Conservation (phyloP, 73 alveolate species). For the Paramecium biaurelia region DNA sequence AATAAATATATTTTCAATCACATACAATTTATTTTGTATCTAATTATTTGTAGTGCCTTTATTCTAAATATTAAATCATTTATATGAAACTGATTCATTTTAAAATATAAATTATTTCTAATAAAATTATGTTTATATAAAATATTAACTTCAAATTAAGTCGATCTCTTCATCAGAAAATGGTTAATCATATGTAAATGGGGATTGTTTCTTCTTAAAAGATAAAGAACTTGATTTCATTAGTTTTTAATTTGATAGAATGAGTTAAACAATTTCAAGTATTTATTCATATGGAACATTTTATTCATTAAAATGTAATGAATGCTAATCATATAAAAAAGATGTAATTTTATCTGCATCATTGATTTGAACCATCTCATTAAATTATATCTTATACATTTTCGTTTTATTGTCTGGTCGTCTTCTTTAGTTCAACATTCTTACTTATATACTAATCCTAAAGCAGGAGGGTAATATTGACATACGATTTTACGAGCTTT, state of each 20-base stretch:
- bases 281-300: neutral
- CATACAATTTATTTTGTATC: neutral
- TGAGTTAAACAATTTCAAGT: neutral
- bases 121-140: neutral
- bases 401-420: conserved; percentile 14
- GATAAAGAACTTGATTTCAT: conserved; percentile 1
- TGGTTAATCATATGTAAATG: neutral
- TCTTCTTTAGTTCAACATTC: neutral
- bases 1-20: neutral
- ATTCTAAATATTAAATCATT: neutral
- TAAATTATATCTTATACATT: conserved; percentile 32
- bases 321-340: neutral
- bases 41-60: neutral
- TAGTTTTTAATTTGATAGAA: neutral
- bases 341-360: conserved; percentile 29
- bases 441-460: conserved; percentile 17
- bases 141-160: conserved; percentile 2
- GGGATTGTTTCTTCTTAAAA: neutral
- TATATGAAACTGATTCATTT: neutral
- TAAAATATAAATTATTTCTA: neutral
- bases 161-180: neutral
- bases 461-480: neutral
- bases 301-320: neutral
- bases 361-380: conserved; percentile 40
- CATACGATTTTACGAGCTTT: neutral